These are phyloP conservation scores for Phytopythium helicoides DNA, from an alignment of 352 stramenopile species.

Conservation along the genomic window DNA sequence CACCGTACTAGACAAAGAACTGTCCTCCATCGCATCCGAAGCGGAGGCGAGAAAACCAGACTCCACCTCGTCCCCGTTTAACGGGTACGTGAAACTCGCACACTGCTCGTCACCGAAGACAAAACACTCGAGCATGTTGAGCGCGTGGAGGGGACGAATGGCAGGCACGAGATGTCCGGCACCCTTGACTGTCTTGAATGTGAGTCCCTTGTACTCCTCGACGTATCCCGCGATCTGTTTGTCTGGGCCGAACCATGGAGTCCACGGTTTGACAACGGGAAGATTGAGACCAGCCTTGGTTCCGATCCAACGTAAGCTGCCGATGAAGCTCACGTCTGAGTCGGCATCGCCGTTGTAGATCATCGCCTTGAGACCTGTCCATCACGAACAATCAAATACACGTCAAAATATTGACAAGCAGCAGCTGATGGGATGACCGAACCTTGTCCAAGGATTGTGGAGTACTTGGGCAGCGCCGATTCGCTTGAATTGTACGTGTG, in stretches of 20 bases:
- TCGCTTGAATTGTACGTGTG: slow-evolving; percentile 35
- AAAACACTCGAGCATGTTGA: slow-evolving; percentile 85
- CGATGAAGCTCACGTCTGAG: slow-evolving; percentile 82
- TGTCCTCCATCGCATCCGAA: background rate
- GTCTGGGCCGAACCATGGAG: slow-evolving; percentile 73
- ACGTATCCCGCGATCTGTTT: slow-evolving; percentile 87
- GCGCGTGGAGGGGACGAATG: slow-evolving; percentile 66
- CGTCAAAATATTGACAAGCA: no score
- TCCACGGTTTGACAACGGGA: slow-evolving; percentile 56
- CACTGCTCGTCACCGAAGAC: slow-evolving; percentile 59
- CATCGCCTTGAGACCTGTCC: slow-evolving; percentile 48
- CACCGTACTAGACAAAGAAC: background rate
- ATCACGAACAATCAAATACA: no score
- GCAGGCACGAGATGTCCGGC: slow-evolving; percentile 89
- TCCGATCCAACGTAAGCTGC: slow-evolving; percentile 85
- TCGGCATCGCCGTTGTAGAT: slow-evolving; percentile 82
- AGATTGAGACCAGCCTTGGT: slow-evolving; percentile 58
- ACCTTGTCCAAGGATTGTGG: slow-evolving; percentile 46
- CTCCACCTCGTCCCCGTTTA: slow-evolving; percentile 25
- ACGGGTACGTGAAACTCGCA: slow-evolving; percentile 47
- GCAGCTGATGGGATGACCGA: no score
- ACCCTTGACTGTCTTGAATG: slow-evolving; percentile 92
- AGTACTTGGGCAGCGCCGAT: slow-evolving; percentile 67
- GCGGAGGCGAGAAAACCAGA: background rate
- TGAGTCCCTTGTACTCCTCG: slow-evolving; percentile 84